These are phyloP conservation scores for Silene noctiflora DNA, from an alignment of 179 eudicot genomes.

Conservation along the genomic window DNA sequence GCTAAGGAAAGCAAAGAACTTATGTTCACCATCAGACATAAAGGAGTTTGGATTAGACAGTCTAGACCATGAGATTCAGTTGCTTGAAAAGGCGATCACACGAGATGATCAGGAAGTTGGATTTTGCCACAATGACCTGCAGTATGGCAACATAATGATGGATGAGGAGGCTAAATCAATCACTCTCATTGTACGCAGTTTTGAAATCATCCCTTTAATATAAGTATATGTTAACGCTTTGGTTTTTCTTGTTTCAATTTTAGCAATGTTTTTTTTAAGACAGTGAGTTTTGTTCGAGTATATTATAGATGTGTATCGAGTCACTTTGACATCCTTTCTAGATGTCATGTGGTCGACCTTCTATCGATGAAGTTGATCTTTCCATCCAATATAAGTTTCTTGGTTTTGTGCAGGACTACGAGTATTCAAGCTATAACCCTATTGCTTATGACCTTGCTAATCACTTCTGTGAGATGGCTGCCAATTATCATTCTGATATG, in stretches of 20 bases:
- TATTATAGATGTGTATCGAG: too few relatives aligned
- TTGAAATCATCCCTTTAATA: too few relatives aligned
- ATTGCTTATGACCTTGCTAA: conserved; percentile 82
- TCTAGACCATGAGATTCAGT: conserved; percentile 41
- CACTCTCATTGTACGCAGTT: conserved; percentile 67
- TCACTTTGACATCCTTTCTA: too few relatives aligned
- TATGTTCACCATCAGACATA: conserved; percentile 30
- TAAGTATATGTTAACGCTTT: too few relatives aligned
- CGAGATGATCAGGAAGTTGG: conserved; percentile 34
- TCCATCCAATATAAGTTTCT: background rate
- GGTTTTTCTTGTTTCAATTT: too few relatives aligned
- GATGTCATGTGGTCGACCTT: too few relatives aligned
- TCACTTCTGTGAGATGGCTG: conserved; percentile 99
- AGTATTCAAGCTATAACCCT: conserved; percentile 83
- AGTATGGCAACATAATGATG: conserved; percentile 91
- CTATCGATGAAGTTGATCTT: too few relatives aligned
- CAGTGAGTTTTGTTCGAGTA: too few relatives aligned
- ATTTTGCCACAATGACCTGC: conserved; percentile 91
- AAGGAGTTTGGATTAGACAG: conserved; percentile 28
- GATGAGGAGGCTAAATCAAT: conserved; percentile 62
- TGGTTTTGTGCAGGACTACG: conserved; percentile 55
- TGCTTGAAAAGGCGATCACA: conserved; percentile 49
- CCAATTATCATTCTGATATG: conserved; percentile 88
- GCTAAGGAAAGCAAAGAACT: conserved; percentile 32
- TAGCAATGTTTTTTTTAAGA: too few relatives aligned